A percentile compares a stretch with the other conserved stretches of the same genome.
Evolutionary conservation across 2,329 filamentous ascomycete species (phyloP).

Genomic region (Cylindrodendrum hubeiense): DNA sequence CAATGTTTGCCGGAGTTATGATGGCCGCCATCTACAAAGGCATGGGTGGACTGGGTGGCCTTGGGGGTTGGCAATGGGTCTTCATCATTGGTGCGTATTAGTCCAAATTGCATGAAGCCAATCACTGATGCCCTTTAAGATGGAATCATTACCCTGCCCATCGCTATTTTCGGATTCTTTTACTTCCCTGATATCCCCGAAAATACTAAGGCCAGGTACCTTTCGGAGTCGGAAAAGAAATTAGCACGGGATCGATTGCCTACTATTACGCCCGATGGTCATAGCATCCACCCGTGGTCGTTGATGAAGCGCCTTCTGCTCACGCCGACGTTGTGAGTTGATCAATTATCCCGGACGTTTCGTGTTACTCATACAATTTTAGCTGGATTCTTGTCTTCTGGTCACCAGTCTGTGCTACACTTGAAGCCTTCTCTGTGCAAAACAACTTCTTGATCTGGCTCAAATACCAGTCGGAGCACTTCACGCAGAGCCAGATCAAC

Average conservation of each 20-base stretch:
- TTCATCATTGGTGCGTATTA: constrained; percentile 28
- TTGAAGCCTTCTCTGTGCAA: constrained; percentile 39
- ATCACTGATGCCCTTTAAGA: constrained; percentile 9
- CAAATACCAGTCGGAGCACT: constrained; percentile 35
- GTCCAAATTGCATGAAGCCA: no score
- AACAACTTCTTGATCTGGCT: constrained; percentile 43
- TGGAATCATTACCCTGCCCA: constrained; percentile 39
- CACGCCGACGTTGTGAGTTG: constrained; percentile 45
- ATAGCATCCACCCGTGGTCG: constrained; percentile 47
- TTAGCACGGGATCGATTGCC: constrained; percentile 47
- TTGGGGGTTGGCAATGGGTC: constrained; percentile 63
- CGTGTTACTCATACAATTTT: neutral
- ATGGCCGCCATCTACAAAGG: constrained; percentile 57
- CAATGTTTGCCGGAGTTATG: constrained; percentile 70
- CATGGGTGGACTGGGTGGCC: constrained; percentile 54
- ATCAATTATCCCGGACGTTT: neutral
- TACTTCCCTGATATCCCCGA: constrained; percentile 48
- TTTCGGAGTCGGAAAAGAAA: constrained; percentile 48
- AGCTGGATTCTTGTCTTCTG: constrained; percentile 55
- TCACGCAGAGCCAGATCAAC: constrained; percentile 41
- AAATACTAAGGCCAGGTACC: constrained; percentile 49
- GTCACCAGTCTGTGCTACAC: constrained; percentile 42
- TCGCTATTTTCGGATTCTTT: constrained; percentile 38
- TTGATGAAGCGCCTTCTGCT: constrained; percentile 45
- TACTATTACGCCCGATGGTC: constrained; percentile 47